Base-by-base conservation (phyloP, 164 flowering plant genomes). In the Umbellularia californica region DNA sequence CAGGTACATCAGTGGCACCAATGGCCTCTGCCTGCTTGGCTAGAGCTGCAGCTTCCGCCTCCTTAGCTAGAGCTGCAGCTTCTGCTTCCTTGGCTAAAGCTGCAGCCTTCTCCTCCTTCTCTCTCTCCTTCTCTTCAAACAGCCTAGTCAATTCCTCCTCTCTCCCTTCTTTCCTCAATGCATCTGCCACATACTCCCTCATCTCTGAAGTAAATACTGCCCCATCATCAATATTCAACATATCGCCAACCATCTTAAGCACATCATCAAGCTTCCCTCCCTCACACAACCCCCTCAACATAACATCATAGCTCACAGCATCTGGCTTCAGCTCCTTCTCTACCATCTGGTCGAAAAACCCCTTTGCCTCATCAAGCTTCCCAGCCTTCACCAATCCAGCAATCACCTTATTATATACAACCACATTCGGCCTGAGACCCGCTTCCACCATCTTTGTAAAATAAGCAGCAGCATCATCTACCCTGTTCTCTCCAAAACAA, bases 331-430 rank as follows among this genome's bases (percentile, higher is more conserved):
- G 85, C 66, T 72, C 71, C 77, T 90, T 95, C 81, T 85, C 87
- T 79, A 89, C 88, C 98, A 93, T 95, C 77, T 90, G 69, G 74
- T 91, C 93, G 55, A 86, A 93, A 64, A 88, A 82, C 6, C 82
- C 86, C 72, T 90, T 93, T 4, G 97, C 97, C 77, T 93, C 94
- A 69, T 90, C 98, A 72, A 89, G 72, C 78, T 84, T 90, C 47
- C 87, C 94, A 55, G 80, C 87, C 41, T 86, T 84, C 69, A 92
- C 82, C 84, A 95, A 80, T 50, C 87, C 90, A 76, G 83, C 86
- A 65, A 90, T 85, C 68, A 90, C 74, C 79, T 85, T 87, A 75
- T 84, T 89, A 68, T 89, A 95, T 28, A 87, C 92, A 5, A 81
- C 86, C 83, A 88, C 72, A 77, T 89, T 92, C 1, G 97, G 99